Conservation (phyloP, 257 asterid genomes). For the Eucommia ulmoides region DNA sequence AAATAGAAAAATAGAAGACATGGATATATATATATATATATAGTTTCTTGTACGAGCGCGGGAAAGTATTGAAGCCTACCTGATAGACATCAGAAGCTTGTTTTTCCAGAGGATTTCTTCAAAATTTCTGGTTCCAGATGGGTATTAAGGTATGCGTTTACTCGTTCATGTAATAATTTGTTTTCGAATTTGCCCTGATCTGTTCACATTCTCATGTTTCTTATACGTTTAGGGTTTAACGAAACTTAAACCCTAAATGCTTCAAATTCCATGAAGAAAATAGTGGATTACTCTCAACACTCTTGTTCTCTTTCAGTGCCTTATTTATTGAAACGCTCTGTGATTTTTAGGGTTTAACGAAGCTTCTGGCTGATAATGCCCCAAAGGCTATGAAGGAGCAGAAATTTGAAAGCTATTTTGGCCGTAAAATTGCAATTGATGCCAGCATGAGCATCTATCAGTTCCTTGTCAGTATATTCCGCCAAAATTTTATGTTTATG, state of each 20-base stretch:
- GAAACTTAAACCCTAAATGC: constrained; percentile 94
- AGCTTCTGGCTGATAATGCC: constrained; percentile 94
- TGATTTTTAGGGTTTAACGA: constrained; percentile 70
- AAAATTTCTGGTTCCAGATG: constrained; percentile 2
- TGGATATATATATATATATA: no score
- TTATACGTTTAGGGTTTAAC: constrained; percentile 51
- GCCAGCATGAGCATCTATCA: constrained; percentile 99
- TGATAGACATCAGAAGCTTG: neutral
- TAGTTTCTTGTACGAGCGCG: no score
- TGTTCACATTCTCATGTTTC: neutral
- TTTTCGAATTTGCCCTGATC: neutral
- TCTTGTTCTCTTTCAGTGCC: no score
- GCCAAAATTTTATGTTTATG: neutral
- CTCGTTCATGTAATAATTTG: neutral
- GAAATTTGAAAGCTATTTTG: constrained; percentile 90
- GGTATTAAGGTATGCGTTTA: constrained; percentile 8
- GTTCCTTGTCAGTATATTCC: constrained; percentile 47
- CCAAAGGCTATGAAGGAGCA: constrained; percentile 88
- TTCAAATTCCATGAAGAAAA: constrained; percentile 77
- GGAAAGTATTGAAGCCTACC: neutral
- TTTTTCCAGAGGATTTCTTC: neutral
- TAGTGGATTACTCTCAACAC: no score
- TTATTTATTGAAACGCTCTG: no score
- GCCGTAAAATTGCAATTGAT: constrained; percentile 92
- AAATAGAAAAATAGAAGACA: no score